Evolutionary conservation across 805 yeast genomes (phyloP).

Genomic region (Saccharomycopsis synnaedendra): DNA sequence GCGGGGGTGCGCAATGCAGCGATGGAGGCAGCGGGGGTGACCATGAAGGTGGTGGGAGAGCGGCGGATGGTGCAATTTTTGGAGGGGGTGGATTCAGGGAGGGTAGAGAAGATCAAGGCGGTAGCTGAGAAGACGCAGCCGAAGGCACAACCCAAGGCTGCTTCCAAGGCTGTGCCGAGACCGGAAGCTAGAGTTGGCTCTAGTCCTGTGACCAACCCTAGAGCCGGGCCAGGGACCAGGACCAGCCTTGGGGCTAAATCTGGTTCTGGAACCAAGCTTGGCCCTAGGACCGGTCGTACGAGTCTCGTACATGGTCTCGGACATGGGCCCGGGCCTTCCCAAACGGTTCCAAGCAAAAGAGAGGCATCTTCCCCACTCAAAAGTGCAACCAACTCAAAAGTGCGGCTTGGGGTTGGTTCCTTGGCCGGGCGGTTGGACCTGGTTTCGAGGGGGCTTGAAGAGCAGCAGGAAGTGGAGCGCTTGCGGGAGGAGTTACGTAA

Average conservation of each 20-base stretch:
- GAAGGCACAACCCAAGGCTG: slow-evolving; percentile 23
- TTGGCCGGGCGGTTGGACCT: slow-evolving; percentile 1
- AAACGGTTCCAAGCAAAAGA: slow-evolving; percentile 44
- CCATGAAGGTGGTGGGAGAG: slow-evolving; percentile 76
- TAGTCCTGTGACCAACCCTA: slow-evolving; percentile 12
- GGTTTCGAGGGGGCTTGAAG: neutral
- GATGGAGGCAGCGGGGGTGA: slow-evolving; percentile 65
- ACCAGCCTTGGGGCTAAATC: neutral
- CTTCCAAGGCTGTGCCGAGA: slow-evolving; percentile 15
- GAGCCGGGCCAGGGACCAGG: slow-evolving; percentile 12
- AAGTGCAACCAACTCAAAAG: slow-evolving; percentile 19
- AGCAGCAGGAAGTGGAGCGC: slow-evolving; percentile 8
- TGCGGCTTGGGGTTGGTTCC: slow-evolving; percentile 7
- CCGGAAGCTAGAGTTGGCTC: slow-evolving; percentile 8
- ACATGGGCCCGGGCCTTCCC: neutral
- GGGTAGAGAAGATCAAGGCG: slow-evolving; percentile 57
- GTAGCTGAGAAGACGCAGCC: slow-evolving; percentile 46
- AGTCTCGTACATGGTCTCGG: neutral
- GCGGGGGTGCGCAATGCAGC: slow-evolving; percentile 75
- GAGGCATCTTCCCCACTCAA: slow-evolving; percentile 63
- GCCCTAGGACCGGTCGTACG: neutral
- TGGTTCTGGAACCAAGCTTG: neutral
- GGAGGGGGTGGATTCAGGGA: slow-evolving; percentile 66
- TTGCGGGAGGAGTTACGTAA: slow-evolving; percentile 25
- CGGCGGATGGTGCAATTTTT: slow-evolving; percentile 47